Evolutionary conservation across 176 grass and related monocot species (phyloP).

Genomic region (Cymbopogon citratus): DNA sequence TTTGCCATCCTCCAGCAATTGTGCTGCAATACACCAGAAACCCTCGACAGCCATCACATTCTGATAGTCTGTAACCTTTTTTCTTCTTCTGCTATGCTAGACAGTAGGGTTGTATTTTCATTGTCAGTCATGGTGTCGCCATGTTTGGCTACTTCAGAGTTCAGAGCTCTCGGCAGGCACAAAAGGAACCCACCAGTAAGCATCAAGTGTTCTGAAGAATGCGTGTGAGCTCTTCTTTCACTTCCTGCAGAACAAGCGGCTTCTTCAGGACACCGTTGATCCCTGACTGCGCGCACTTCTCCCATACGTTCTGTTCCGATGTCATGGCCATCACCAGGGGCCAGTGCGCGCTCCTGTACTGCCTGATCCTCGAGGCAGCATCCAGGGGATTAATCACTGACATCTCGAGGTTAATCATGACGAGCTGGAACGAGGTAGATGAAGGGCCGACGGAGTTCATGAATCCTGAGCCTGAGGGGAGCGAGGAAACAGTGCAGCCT

Average conservation of each 20-base stretch:
- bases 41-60: neutral
- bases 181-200: neutral
- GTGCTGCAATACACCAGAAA: neutral
- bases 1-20: neutral
- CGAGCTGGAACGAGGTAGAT: slow-evolving; percentile 32
- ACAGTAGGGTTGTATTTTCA: neutral
- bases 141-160: neutral
- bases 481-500: slow-evolving; percentile 46
- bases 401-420: slow-evolving; percentile 66
- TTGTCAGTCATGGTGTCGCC: neutral
- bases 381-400: slow-evolving; percentile 45
- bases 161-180: neutral
- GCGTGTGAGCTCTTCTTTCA: slow-evolving; percentile 41
- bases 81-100: neutral
- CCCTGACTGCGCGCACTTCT: slow-evolving; percentile 49
- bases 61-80: neutral
- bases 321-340: slow-evolving; percentile 65
- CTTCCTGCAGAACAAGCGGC: slow-evolving; percentile 35
- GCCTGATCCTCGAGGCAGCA: slow-evolving; percentile 41
- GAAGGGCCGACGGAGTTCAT: slow-evolving; percentile 39
- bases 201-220: slow-evolving; percentile 42
- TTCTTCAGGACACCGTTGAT: slow-evolving; percentile 47
- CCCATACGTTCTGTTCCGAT: slow-evolving; percentile 46
- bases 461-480: slow-evolving; percentile 51
- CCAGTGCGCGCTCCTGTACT: slow-evolving; percentile 43